Evolutionary conservation across 2,329 filamentous ascomycete genomes (phyloP).

Genomic region (Hymenoscyphus infarciens): DNA sequence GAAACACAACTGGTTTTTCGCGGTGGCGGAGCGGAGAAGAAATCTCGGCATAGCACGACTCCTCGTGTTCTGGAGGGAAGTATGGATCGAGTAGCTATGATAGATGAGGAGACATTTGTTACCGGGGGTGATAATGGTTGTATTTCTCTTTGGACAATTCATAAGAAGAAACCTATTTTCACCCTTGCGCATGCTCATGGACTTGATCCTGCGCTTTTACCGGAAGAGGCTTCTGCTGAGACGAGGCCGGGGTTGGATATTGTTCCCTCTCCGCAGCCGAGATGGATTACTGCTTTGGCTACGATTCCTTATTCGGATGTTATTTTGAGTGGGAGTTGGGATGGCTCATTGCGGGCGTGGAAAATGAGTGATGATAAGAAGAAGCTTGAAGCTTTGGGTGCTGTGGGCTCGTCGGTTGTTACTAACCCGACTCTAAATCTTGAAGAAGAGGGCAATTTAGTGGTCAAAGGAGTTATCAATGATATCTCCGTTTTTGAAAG

Average conservation of each 20-base stretch:
- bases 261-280: constrained; percentile 63
- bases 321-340: constrained; percentile 91
- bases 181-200: constrained; percentile 81
- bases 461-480: constrained; percentile 70
- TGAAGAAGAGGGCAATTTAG: constrained; percentile 15
- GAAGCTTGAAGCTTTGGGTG: constrained; percentile 68
- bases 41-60: constrained; percentile 41
- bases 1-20: constrained; percentile 95
- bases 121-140: constrained; percentile 91
- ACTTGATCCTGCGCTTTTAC: constrained; percentile 66
- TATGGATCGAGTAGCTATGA: constrained; percentile 86
- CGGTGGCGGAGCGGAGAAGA: constrained; percentile 66
- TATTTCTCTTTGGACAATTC: constrained; percentile 79
- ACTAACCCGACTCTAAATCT: constrained; percentile 12
- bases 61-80: constrained; percentile 63
- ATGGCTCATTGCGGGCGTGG: constrained; percentile 84
- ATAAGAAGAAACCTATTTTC: constrained; percentile 92
- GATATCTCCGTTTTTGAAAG: constrained; percentile 84
- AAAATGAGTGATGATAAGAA: constrained; percentile 78
- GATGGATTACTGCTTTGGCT: constrained; percentile 86
- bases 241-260: constrained; percentile 55
- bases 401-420: constrained; percentile 44
- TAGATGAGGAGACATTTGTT: constrained; percentile 85
- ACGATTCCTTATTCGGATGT: constrained; percentile 88
- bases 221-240: constrained; percentile 72